A percentile compares a stretch with the other conserved stretches of the same genome.
These are phyloP conservation scores for Arthroderma sp. DNA, from an alignment of 2,329 filamentous ascomycete genomes.

Conservation along the genomic window DNA sequence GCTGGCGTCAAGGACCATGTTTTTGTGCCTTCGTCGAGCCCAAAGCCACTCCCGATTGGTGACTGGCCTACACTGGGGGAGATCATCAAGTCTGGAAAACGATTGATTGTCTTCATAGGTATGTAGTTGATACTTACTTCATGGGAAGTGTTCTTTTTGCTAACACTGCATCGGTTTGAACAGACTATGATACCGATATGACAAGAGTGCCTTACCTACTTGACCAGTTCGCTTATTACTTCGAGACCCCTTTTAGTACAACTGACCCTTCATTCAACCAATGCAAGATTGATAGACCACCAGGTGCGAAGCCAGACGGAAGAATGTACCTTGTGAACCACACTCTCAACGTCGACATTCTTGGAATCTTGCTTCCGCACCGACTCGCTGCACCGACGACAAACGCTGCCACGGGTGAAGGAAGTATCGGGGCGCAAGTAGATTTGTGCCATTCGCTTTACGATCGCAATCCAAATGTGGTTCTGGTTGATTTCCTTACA, in stretches of 20 bases:
- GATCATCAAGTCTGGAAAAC: constrained; percentile 28
- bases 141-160: background rate
- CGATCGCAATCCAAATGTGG: constrained; percentile 28
- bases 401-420: constrained; percentile 30
- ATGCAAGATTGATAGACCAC: constrained; percentile 33
- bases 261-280: constrained; percentile 28
- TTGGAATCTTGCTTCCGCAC: constrained; percentile 33
- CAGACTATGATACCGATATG: constrained; percentile 30
- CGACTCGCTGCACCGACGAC: constrained; percentile 25
- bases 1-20: constrained; percentile 22
- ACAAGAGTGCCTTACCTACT: constrained; percentile 29
- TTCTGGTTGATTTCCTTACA: constrained; percentile 35
- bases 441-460: constrained; percentile 27
- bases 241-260: constrained; percentile 34
- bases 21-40: constrained; percentile 24
- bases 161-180: constrained; percentile 2
- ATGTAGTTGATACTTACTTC: background rate
- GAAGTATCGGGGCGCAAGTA: constrained; percentile 33
- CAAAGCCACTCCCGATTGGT: constrained; percentile 18
- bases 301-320: constrained; percentile 23
- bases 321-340: constrained; percentile 39
- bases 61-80: constrained; percentile 32
- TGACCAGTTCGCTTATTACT: constrained; percentile 32
- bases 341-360: constrained; percentile 31
- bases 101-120: constrained; percentile 34